These are phyloP conservation scores for Silene coronaria DNA, from an alignment of 179 eudicot genomes.

Conservation along the genomic window DNA sequence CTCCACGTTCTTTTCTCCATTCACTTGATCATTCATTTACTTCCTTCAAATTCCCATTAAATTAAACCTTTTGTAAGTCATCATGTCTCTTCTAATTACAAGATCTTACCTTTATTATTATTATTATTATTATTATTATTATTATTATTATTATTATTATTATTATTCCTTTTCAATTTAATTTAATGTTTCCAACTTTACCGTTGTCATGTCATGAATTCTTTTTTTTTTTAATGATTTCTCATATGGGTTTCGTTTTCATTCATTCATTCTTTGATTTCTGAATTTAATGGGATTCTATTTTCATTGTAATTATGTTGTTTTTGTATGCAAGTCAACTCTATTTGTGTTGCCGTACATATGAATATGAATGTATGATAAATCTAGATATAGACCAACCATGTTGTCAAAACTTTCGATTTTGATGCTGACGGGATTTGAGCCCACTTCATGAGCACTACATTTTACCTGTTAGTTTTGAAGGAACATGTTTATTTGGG, in stretches of 20 bases:
- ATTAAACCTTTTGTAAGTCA: too few species aligned
- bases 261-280: not conserved
- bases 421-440: not conserved
- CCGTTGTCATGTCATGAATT: not conserved
- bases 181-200: not conserved
- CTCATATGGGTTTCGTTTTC: not conserved
- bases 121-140: not conserved
- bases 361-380: too few species aligned
- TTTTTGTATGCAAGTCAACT: not conserved
- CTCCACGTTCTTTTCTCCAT: too few species aligned
- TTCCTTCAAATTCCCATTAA: too few species aligned
- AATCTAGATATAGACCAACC: not conserved
- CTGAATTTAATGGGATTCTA: not conserved
- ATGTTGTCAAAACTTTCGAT: not conserved
- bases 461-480: too few species aligned
- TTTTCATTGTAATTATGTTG: not conserved
- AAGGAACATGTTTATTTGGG: too few species aligned
- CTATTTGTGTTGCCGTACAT: too few species aligned
- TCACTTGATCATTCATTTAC: too few species aligned
- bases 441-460: too few species aligned
- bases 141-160: not conserved
- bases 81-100: too few species aligned
- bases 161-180: not conserved
- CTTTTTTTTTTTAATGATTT: not conserved
- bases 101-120: not conserved